Evolutionary conservation across 2,329 filamentous ascomycete genomes (phyloP).

Genomic region (Fusarium lyarnte): DNA sequence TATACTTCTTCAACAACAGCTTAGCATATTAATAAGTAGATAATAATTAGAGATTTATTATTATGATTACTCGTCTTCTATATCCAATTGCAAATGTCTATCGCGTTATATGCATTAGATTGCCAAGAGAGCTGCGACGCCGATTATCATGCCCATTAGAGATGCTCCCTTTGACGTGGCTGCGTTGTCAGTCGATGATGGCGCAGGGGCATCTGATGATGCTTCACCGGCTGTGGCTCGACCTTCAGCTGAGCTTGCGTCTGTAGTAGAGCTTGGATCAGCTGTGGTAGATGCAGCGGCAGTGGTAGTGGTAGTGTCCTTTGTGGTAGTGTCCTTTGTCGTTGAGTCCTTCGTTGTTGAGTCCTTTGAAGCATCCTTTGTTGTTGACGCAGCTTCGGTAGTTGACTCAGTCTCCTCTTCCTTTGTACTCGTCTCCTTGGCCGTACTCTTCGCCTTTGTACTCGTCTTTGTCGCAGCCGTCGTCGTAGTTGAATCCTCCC

Average conservation of each 20-base stretch:
- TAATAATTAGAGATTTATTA: neutral
- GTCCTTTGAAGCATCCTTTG: neutral
- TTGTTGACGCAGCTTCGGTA: neutral
- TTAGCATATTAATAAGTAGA: too few species aligned
- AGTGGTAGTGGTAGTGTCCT: neutral
- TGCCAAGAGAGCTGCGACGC: slow-evolving; percentile 2
- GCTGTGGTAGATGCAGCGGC: neutral
- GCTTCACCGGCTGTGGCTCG: neutral
- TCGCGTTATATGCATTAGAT: neutral
- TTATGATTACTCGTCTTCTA: neutral
- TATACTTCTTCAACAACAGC: neutral
- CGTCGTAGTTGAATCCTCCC: neutral
- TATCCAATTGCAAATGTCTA: neutral
- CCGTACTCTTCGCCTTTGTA: neutral
- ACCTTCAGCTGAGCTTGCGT: neutral
- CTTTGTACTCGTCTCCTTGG: neutral
- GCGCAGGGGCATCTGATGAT: slow-evolving; percentile 1
- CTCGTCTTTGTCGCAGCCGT: neutral
- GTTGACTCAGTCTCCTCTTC: neutral
- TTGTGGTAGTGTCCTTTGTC: neutral
- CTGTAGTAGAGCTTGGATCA: neutral
- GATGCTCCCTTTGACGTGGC: slow-evolving; percentile 1
- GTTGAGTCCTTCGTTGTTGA: neutral
- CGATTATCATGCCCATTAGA: neutral
- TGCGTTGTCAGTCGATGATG: slow-evolving; percentile 8